Base-by-base conservation (phyloP, 2,329 filamentous ascomycete species). In the Myriosclerotinia curreyana region DNA sequence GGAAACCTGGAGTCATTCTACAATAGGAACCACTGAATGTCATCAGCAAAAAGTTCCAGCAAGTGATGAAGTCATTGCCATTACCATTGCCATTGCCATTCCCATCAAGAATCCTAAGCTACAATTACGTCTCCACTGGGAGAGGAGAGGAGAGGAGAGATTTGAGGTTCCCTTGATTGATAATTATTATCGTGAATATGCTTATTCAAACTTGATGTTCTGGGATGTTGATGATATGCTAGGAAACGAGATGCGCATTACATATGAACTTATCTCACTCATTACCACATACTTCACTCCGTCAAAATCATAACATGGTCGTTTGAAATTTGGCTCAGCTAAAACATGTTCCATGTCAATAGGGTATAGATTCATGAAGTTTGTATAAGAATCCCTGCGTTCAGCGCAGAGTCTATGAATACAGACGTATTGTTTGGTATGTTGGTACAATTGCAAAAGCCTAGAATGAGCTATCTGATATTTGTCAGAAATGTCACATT, bases 391-490 rank as follows among this genome's bases (percentile, higher is more conserved):
- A 40, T 50, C 46, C 46, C 46, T 51, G 58, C 22, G 40, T 60
- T 60, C 17, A 51, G 48, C n/a, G 58, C 58, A 49, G 46, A 51
- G 25, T 46, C 36, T 55, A 62, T 62, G 50, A 46, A 40, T 62
- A 54, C 50, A 62, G 22, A 53, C 60, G 46, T 51, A 28, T 25
- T 55, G 49, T 53, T 61, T 61, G 49, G 36, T 54, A 62, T 62
- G 48, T 62, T 62, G 49, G 60, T 62, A 62, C 60, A 62, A 22
- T 40, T 40, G 60, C 25, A 54, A 62, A 54, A 42, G 44, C 58
- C 46, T 31, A 40, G 25, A 20, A 60, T 40, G 46, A 51, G 11
- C 15, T 15, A 38, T 60, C 58, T 51, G 58, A 60, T 51, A 40
- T 31, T 60, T 51, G 22, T 60, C 58, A 60, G 58, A n/a, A 60